Percentiles rank a stretch among this genome's conserved stretches.
phyloP scores from a whole-genome alignment of 495 filamentous ascomycete species.

The Trichocladium antarcticum region DNA sequence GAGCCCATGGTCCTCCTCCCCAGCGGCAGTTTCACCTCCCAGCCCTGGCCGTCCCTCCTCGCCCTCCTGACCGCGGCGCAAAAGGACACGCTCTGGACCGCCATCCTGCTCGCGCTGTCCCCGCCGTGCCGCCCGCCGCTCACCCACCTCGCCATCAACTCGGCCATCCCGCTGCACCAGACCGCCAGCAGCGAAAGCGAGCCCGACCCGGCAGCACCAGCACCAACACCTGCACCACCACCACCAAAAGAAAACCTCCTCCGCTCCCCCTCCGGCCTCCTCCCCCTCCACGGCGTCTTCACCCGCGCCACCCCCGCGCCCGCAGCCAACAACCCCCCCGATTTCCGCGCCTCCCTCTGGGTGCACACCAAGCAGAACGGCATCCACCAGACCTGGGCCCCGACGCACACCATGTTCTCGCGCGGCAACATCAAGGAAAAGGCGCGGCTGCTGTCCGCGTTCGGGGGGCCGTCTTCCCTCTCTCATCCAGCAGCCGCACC shows the following conservation, averaged over 20 bases:
- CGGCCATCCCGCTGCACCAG: conserved; percentile 49
- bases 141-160: conserved; percentile 65
- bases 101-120: conserved; percentile 41
- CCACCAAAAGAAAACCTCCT: conserved; percentile 46
- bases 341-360: conserved; percentile 63
- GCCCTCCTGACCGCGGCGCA: neutral
- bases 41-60: conserved; percentile 40
- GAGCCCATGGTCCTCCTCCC: conserved; percentile 59
- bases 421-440: conserved; percentile 87
- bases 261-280: conserved; percentile 51
- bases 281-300: conserved; percentile 57
- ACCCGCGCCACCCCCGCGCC: conserved; percentile 29
- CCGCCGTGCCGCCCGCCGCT: conserved; percentile 30
- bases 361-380: conserved; percentile 62
- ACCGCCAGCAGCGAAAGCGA: conserved; percentile 2
- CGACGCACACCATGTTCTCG: conserved; percentile 82
- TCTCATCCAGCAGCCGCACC: no score
- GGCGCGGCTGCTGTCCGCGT: conserved; percentile 46
- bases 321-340: conserved; percentile 15
- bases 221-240: neutral
- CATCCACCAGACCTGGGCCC: conserved; percentile 77
- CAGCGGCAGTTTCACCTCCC: conserved; percentile 43
- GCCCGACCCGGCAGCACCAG: neutral
- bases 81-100: conserved; percentile 30
- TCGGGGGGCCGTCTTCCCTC: neutral